Evolutionary conservation across 768 basidiomycete genomes (phyloP).

Genomic region (Mycena leptocephala): DNA sequence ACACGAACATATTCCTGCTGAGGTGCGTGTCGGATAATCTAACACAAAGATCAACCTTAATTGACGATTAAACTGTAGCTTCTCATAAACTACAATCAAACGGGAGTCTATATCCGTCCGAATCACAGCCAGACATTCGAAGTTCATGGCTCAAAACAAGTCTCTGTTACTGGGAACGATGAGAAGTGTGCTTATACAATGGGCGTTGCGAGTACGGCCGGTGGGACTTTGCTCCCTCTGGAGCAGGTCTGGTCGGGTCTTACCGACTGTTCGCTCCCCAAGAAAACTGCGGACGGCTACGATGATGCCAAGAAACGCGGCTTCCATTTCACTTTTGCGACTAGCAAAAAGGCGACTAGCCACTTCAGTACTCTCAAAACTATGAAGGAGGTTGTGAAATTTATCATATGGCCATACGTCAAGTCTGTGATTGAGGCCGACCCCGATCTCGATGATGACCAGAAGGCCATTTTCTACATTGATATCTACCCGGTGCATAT

Average conservation of each 20-base stretch:
- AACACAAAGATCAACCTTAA: not conserved
- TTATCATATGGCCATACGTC: conserved; percentile 33
- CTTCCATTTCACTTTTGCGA: conserved; percentile 43
- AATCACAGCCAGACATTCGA: conserved; percentile 5
- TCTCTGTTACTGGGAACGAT: not conserved
- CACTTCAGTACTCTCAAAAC: conserved; percentile 47
- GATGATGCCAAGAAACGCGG: conserved; percentile 22
- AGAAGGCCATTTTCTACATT: not conserved
- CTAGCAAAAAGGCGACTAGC: conserved; percentile 37
- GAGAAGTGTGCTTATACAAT: not conserved
- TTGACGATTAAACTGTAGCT: not conserved
- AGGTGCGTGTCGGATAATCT: not conserved
- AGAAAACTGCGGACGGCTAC: conserved; percentile 17
- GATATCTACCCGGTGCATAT: not conserved
- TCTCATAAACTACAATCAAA: conserved; percentile 10
- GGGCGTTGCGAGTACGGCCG: conserved; percentile 21
- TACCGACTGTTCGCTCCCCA: conserved; percentile 37
- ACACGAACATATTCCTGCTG: not conserved
- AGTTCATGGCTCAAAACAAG: not conserved
- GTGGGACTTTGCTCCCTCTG: conserved; percentile 45
- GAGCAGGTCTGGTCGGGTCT: conserved; percentile 43
- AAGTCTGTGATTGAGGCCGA: conserved; percentile 26
- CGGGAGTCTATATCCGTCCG: not conserved
- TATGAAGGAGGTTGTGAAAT: conserved; percentile 41
- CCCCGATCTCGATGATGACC: not conserved